Base-by-base conservation (phyloP, 192 early-diverging fungal genomes). In the Backusella macrospora region DNA sequence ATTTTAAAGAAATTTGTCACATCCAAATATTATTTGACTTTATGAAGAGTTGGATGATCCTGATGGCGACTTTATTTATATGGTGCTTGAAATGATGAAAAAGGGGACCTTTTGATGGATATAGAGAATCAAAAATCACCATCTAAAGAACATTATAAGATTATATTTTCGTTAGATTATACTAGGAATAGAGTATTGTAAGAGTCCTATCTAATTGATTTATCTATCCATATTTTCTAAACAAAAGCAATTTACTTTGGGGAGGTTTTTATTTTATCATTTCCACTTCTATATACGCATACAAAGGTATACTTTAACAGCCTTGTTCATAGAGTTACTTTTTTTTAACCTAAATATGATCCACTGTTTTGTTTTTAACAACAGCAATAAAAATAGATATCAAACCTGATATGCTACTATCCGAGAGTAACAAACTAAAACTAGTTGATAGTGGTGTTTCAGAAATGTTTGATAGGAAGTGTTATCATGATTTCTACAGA, bases 171-270 rank as follows among this genome's bases (percentile, higher is more conserved):
- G 52, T 55, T 18, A 55, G 21, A 55, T 55, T 55, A 55, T 55
- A 55, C 52, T 55, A 23, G 52, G 52, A 55, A 55, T 55, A 55
- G 52, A 55, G 13, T 55, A 55, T 55, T 55, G 18, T 55, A 55
- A 55, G 52, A 12, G 10, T 9, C 4, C 6, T 9, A 43, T 9
- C 42, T 9, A 43, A 43, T 0, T 9, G 5, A 43, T 4, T 9
- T 43, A 9, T 9, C 10, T 43, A 18, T 23, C n/a, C 16, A n/a
- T 48, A n/a, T 21, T 0, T 52, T 52, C 18, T 18, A 6, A 7
- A 52, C 6, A 18, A 18, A 26, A 55, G 3, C 23, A 3, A 23
- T 21, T 55, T 21, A 3, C 18, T 5, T 48, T n/a, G n/a, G n/a
- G n/a, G n/a, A n/a, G n/a, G 16, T 47, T 5, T 15, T 16, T 47